Conservation (phyloP, 192 early-diverging fungal genomes). For the Geranomyces variabilis region DNA sequence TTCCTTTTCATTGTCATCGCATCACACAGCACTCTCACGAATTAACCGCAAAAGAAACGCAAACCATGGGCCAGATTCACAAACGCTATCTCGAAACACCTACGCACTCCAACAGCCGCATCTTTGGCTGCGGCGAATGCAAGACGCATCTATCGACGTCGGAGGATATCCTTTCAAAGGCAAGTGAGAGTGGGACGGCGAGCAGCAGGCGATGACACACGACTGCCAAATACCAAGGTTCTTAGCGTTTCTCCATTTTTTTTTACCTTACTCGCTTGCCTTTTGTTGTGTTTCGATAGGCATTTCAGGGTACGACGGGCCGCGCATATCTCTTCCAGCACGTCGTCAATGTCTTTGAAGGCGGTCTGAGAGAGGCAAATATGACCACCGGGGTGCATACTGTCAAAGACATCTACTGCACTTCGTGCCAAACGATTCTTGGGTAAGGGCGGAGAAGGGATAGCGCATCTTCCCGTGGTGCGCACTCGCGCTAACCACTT, state of each 20-base stretch:
- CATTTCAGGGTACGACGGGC: conserved; percentile 66
- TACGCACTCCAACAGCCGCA: conserved; percentile 23
- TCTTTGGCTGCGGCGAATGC: conserved; percentile 39
- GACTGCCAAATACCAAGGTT: too few species aligned
- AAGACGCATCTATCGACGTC: conserved; percentile 39
- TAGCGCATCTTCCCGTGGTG: too few species aligned
- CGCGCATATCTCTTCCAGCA: conserved; percentile 67
- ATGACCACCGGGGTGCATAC: conserved; percentile 81
- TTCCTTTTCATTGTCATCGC: too few species aligned
- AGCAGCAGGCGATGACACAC: too few species aligned
- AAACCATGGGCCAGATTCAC: conserved; percentile 41
- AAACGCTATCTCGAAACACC: conserved; percentile 35
- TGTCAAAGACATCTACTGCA: conserved; percentile 71
- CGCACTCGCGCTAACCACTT: too few species aligned
- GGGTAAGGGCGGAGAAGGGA: too few species aligned
- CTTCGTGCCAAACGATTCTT: conserved; percentile 38
- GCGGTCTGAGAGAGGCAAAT: conserved; percentile 53
- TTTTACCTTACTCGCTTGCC: neutral
- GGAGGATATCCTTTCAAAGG: conserved; percentile 37
- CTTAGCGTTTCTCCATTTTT: neutral
- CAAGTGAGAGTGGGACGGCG: neutral
- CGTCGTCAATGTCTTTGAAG: conserved; percentile 59
- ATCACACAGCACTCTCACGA: too few species aligned
- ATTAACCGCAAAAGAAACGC: too few species aligned
- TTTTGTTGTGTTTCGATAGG: conserved; percentile 28